phyloP scores from a whole-genome alignment of 805 yeast genomes.

The Saturnispora dispora region DNA sequence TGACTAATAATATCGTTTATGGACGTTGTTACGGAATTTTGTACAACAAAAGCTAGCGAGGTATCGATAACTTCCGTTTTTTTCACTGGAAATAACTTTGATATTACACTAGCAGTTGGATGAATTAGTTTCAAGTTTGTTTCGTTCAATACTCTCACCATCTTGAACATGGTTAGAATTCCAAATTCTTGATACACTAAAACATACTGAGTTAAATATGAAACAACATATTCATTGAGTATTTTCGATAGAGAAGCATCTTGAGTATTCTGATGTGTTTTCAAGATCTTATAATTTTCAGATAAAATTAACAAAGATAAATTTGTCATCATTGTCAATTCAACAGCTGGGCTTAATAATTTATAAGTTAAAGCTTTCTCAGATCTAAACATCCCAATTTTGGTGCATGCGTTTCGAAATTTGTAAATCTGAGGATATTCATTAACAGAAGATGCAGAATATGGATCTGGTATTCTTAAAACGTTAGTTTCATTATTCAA shows the following conservation, averaged over 20 bases:
- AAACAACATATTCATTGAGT: conserved; percentile 10
- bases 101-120: conserved; percentile 18
- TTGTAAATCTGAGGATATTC: conserved; percentile 13
- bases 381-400: conserved; percentile 22
- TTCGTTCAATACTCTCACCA: conserved; percentile 9
- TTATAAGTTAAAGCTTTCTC: conserved; percentile 21
- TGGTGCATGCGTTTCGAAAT: conserved; percentile 20
- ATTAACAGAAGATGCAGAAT: background rate
- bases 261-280: background rate
- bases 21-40: conserved; percentile 1
- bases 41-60: background rate
- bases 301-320: conserved; percentile 17
- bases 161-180: conserved; percentile 31
- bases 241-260: conserved; percentile 12
- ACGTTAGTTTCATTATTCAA: conserved; percentile 16
- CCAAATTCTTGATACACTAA: conserved; percentile 30
- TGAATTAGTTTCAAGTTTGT: conserved; percentile 18
- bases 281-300: conserved; percentile 14
- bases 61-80: background rate
- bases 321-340: conserved; percentile 17
- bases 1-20: conserved; percentile 17
- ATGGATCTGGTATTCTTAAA: conserved; percentile 6
- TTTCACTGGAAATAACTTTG: conserved; percentile 16
- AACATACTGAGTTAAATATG: conserved; percentile 15
- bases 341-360: conserved; percentile 19